Evolutionary conservation across 1,284 basidiomycete species (phyloP), one percentile per base, ranked within the genome.

Genomic region (Albatrellus sp.): DNA sequence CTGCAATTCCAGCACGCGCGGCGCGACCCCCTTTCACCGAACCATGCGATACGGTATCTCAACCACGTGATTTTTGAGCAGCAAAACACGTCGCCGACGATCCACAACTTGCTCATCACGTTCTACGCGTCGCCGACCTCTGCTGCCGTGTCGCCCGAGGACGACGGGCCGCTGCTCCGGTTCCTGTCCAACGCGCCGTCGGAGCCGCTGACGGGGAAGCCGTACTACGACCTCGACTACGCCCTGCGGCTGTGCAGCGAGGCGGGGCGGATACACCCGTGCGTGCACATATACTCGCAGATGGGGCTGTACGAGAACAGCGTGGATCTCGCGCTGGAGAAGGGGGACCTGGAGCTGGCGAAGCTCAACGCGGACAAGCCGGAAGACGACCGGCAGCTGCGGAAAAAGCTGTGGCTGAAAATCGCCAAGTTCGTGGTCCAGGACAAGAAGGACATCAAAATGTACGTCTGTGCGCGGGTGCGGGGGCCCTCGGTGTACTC

Each of bases 281-380:
- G 93, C 59, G 91, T 98, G 36, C 85, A 91, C 55, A 94, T 99
- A 47, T 98, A 98, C 63, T 88, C 90, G 8, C 92, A 96, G 67
- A 94, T 99, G 91, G 92, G 90, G 0, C 65, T 98, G 42, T 97
- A 85, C 69, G 96, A 98, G 66, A 89, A 88, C 54, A 92, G 90
- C 48, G 94, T 99, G 16, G 92, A 98, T 60, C 72, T 98, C 32
- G 96, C 96, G 0, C 69, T 99, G 34, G 80, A 89, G 60, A 90
- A 90, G 59, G 92, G 90, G 9, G 92, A 98, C 56, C 60, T 97
- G 44, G 92, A 96, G 53, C 66, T 97, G 28, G 93, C 93, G 8
- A 94, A 90, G 64, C 75, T 85, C 50, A 92, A 94, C 56, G 93
- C 93, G 3, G 89, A 97, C 57, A 86, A 86, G 72, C 90, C 90